phyloP scores from a whole-genome alignment of 805 yeast genomes.

The Kodamaea sagamina region DNA sequence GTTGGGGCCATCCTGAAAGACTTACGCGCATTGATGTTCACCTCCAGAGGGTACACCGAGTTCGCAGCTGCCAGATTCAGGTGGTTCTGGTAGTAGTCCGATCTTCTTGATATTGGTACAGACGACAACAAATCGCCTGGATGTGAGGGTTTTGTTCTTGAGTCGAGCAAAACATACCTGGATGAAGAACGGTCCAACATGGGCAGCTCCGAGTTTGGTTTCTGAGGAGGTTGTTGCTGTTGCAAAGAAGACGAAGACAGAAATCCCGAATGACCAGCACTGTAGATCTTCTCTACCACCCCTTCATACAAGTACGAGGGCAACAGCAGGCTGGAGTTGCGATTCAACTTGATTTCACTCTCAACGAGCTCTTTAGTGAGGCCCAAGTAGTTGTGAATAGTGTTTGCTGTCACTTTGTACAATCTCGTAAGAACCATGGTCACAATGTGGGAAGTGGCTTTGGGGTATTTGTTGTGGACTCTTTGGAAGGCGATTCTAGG shows the following conservation, averaged over 20 bases:
- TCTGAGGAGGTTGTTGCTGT: neutral
- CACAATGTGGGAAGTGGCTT: slow-evolving; percentile 89
- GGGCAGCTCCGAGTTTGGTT: neutral
- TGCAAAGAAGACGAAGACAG: neutral
- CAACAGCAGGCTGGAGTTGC: slow-evolving; percentile 29
- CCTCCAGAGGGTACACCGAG: slow-evolving; percentile 8
- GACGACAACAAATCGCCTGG: slow-evolving; percentile 87
- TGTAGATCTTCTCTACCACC: slow-evolving; percentile 41
- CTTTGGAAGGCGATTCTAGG: slow-evolving; percentile 81
- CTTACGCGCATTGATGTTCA: slow-evolving; percentile 6
- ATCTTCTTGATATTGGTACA: slow-evolving; percentile 61
- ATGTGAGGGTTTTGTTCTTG: slow-evolving; percentile 56
- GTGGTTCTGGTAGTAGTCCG: neutral
- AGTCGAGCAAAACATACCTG: slow-evolving; percentile 48
- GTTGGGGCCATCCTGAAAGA: slow-evolving; percentile 2
- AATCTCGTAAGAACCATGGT: slow-evolving; percentile 87
- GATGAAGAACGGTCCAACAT: slow-evolving; percentile 23
- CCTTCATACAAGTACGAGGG: slow-evolving; percentile 68
- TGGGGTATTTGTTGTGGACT: slow-evolving; percentile 73
- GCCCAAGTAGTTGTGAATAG: slow-evolving; percentile 85
- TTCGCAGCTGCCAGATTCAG: slow-evolving; percentile 4
- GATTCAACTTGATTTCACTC: slow-evolving; percentile 64
- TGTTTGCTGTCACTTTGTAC: slow-evolving; percentile 87
- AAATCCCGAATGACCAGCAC: slow-evolving; percentile 11
- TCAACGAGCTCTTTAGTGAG: slow-evolving; percentile 77